These are phyloP conservation scores for Amanita rimosa DNA, from an alignment of 768 basidiomycete genomes.

Conservation along the genomic window DNA sequence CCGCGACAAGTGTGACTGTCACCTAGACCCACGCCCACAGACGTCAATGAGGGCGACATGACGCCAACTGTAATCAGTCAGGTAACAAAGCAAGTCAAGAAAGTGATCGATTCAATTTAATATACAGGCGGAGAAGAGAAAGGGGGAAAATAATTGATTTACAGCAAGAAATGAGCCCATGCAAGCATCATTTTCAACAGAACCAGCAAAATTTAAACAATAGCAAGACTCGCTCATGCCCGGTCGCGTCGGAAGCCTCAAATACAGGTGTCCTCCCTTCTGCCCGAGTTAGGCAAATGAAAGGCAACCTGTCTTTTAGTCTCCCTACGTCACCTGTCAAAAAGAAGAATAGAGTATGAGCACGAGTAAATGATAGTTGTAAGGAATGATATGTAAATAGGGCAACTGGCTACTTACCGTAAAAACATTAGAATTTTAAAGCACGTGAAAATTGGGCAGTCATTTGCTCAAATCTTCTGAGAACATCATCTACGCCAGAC, in stretches of 20 bases:
- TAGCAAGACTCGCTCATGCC: not conserved
- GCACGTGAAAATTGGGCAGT: slow-evolving; percentile 1
- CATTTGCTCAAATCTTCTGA: slow-evolving; percentile 16
- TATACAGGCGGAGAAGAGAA: not conserved
- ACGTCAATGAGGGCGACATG: no score
- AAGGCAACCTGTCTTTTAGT: slow-evolving; percentile 1
- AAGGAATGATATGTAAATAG: not conserved
- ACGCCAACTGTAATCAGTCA: no score
- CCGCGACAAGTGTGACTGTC: no score
- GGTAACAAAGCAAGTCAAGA: no score
- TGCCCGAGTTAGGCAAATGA: not conserved
- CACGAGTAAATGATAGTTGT: not conserved
- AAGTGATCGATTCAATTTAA: not conserved
- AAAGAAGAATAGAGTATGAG: not conserved
- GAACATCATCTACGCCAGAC: slow-evolving; percentile 19
- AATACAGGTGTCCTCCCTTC: not conserved
- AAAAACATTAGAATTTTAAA: not conserved
- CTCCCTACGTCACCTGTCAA: not conserved
- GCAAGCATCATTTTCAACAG: not conserved
- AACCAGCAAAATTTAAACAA: not conserved
- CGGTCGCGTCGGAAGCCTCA: slow-evolving; percentile 1
- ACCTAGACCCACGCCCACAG: no score
- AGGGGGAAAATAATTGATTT: not conserved
- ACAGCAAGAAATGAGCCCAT: not conserved
- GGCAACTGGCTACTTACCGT: not conserved